Base-by-base conservation (phyloP, 2,329 filamentous ascomycete species). In the Ascocoryne sarcoides region DNA sequence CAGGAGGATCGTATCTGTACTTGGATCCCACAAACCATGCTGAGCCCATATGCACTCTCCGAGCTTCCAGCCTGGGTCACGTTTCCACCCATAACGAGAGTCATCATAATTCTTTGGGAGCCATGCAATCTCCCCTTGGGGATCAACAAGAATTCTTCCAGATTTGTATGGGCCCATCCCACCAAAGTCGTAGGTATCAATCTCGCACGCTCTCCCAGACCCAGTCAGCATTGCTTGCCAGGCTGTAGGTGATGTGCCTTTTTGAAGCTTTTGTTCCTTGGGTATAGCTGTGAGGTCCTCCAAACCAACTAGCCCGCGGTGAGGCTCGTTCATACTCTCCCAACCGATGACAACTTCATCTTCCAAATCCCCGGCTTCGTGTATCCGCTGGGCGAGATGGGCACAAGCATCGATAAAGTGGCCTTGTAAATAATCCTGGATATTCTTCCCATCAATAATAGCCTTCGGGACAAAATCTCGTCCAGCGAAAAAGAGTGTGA, bases 21-120 rank as follows among this genome's bases (percentile, higher is more conserved):
- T 66, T 4, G 84, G 80, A 57, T 98, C 87, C 92, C 92, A 98
- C 4, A 98, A 78, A 1, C 89, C 90, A 60, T 98, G 89, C 57
- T 95, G 90, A 3, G 92, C 90, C 92, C 92, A 98, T 30, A 98
- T 62, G 56, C 92, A 96, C 62, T 93, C 79, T n/a, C 92, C 92
- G 14, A 98, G 66, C 60, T 82, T 89, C 92, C 92, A 98, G 5
- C 71, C 81, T 0, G 84, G 73, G 56, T 94, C 86, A 49, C 92
- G 77, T 59, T 84, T 88, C 79, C 86, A 98, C 26, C 86, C 86
- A 60, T 98, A 98, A 48, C 79, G 76, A 10, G 76, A 80, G 51
- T 98, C 92, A 54, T 95, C 83, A 59, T 90, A 87, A 43, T 78
- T 79, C n/a, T 68, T 67, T 2, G 86, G 79, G 17, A 98, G 64